These are phyloP conservation scores for Lentinula detonsa DNA, from an alignment of 768 basidiomycete species.

Conservation along the genomic window DNA sequence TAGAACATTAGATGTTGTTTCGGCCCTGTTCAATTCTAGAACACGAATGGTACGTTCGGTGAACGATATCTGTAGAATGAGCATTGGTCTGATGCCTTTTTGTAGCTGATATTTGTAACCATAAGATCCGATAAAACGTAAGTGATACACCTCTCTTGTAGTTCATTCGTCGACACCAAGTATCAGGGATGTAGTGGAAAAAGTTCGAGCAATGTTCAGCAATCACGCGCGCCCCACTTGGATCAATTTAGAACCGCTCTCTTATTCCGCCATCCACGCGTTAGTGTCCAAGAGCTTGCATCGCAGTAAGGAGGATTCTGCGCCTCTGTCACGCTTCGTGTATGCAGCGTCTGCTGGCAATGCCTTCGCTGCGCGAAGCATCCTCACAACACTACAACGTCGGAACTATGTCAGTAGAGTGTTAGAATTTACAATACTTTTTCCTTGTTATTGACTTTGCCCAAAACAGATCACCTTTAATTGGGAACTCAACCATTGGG, in stretches of 20 bases:
- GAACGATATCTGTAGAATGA: background rate
- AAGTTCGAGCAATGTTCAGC: constrained; percentile 51
- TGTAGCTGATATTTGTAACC: constrained; percentile 59
- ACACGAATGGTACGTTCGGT: constrained; percentile 51
- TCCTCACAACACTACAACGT: constrained; percentile 57
- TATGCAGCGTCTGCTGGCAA: constrained; percentile 59
- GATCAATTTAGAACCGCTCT: constrained; percentile 60
- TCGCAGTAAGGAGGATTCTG: constrained; percentile 48
- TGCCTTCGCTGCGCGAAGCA: constrained; percentile 61
- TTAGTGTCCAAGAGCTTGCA: constrained; percentile 63
- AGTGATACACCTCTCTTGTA: constrained; percentile 12
- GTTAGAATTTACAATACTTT: background rate
- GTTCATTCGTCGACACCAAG: background rate
- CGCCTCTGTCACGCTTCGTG: constrained; percentile 48
- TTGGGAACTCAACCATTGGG: constrained; percentile 62
- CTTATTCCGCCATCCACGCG: constrained; percentile 47
- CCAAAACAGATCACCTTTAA: constrained; percentile 52
- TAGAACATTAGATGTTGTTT: constrained; percentile 62
- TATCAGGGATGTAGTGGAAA: constrained; percentile 38
- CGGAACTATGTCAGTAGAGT: constrained; percentile 47
- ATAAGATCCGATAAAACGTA: constrained; percentile 52
- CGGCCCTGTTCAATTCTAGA: constrained; percentile 56
- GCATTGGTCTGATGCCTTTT: constrained; percentile 5
- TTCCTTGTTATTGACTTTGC: background rate
- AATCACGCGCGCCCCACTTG: constrained; percentile 55